These are phyloP conservation scores for Aphanomyces stellatus DNA, from an alignment of 352 stramenopile species.

Conservation along the genomic window DNA sequence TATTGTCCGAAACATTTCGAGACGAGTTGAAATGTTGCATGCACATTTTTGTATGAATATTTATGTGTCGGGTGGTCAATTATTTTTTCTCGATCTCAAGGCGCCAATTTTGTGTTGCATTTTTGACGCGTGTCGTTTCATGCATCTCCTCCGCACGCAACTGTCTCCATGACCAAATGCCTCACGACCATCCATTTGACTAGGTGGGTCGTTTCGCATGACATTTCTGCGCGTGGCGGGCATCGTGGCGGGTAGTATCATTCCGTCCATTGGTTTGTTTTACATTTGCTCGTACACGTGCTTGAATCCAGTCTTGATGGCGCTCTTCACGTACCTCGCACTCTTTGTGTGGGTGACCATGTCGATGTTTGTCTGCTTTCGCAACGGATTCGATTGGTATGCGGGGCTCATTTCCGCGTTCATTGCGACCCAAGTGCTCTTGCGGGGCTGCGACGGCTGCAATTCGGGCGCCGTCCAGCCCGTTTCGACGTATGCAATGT, in stretches of 20 bases:
- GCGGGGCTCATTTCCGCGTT: conserved; percentile 64
- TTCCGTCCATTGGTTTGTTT: conserved; percentile 78
- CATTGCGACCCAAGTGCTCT: conserved; percentile 49
- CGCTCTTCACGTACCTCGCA: conserved; percentile 33
- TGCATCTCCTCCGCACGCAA: neutral
- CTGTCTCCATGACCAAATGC: neutral
- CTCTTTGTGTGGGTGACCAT: conserved; percentile 66
- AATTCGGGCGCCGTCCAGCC: conserved; percentile 22
- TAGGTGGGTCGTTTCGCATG: conserved; percentile 53
- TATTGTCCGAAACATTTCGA: too few relatives aligned
- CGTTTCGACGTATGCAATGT: conserved; percentile 62
- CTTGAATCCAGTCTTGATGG: conserved; percentile 28
- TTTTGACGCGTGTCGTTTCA: neutral
- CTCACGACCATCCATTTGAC: neutral
- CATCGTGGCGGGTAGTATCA: conserved; percentile 71
- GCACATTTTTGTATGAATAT: too few relatives aligned
- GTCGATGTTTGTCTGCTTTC: conserved; percentile 37
- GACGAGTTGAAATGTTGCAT: too few relatives aligned
- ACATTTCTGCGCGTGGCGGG: conserved; percentile 77
- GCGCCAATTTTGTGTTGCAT: too few relatives aligned
- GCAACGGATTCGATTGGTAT: conserved; percentile 52
- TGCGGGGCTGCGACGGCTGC: conserved; percentile 52
- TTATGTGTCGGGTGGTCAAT: too few relatives aligned
- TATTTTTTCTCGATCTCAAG: too few relatives aligned
- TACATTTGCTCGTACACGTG: conserved; percentile 66